A percentile compares a stretch with the other conserved stretches of the same genome.
These are phyloP conservation scores for Phylloporus sp. DNA, from an alignment of 768 basidiomycete genomes.

Conservation along the genomic window DNA sequence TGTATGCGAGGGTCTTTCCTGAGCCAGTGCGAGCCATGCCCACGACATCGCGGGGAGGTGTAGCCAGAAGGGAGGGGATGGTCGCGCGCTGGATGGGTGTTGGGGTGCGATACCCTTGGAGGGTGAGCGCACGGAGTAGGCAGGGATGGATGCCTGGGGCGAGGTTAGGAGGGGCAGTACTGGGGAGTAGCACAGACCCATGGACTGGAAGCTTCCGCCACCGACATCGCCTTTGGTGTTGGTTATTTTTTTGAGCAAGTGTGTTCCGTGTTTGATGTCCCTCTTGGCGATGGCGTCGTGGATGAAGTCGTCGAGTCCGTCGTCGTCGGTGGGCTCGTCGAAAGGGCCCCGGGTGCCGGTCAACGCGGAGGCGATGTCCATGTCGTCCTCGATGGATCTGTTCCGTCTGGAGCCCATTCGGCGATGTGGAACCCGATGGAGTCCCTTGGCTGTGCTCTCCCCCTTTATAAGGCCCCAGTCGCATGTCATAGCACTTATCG, in stretches of 20 bases:
- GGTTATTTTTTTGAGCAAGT: conserved; percentile 71
- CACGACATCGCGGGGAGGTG: conserved; percentile 87
- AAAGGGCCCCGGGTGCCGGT: conserved; percentile 25
- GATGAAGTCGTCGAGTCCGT: conserved; percentile 61
- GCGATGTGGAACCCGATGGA: conserved; percentile 5
- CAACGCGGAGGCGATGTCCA: conserved; percentile 64
- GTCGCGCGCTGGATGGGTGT: conserved; percentile 93
- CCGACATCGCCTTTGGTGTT: conserved; percentile 76
- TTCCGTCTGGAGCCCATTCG: conserved; percentile 32
- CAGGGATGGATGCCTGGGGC: conserved; percentile 77
- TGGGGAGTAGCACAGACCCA: conserved; percentile 55
- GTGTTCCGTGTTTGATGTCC: conserved; percentile 69
- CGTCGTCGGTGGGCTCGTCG: conserved; percentile 33
- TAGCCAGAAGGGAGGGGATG: conserved; percentile 78
- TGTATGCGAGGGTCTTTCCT: conserved; percentile 94
- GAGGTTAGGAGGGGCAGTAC: not conserved
- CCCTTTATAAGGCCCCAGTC: conserved; percentile 15
- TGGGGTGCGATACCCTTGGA: conserved; percentile 92
- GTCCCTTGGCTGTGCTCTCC: conserved; percentile 1
- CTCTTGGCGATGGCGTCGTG: conserved; percentile 65
- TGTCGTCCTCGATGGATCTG: conserved; percentile 35
- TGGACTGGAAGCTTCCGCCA: conserved; percentile 93
- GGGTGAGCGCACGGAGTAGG: conserved; percentile 74
- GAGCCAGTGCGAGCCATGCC: conserved; percentile 99
- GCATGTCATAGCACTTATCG: too few relatives aligned